Evolutionary conservation across 2,329 filamentous ascomycete species (phyloP), one percentile per base, ranked within the genome.

Genomic region (Gliomastix tumulicola): DNA sequence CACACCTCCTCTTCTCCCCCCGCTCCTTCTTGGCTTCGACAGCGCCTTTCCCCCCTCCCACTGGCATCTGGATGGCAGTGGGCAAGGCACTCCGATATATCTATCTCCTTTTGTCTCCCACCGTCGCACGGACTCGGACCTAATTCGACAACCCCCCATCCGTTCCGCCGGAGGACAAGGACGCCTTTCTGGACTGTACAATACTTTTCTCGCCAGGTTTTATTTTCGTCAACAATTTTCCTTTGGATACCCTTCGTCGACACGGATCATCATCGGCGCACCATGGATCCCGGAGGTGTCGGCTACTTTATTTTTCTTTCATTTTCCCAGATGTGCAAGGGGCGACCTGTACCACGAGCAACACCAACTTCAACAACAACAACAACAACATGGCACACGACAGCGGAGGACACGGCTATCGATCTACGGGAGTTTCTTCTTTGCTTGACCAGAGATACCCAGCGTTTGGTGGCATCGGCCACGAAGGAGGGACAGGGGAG

Each of bases 301-400:
- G 22, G 13, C 19, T 13, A 21, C 20, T 34, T 23, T 34, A 34
- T 30, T 30, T 30, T 30, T 15, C 17, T 20, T 30, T 19, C 22
- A 19, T 10, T 25, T 38, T 38, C 21, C 15, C 30, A 38, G 32
- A 35, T 19, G 21, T 35, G 22, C 37, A 34, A 30, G 32, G 25
- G 37, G 32, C 37, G 32, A 38, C 37, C 37, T 38, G 37, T 38
- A 38, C 19, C 18, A 32, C n/a, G n/a, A n/a, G n/a, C n/a, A n/a
- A n/a, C n/a, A n/a, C n/a, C n/a, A n/a, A n/a, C n/a, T n/a, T n/a
- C n/a, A n/a, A n/a, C n/a, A n/a, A n/a, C n/a, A n/a, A n/a, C n/a
- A n/a, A n/a, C 23, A 18, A 13, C 35, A 15, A 10, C 22, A 37
- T 17, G 4, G 20, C 22, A 25, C 11, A 22, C 31, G 32, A n/a